phyloP scores from a whole-genome alignment of 106 monocot genomes.

The Agapanthus africanus region DNA sequence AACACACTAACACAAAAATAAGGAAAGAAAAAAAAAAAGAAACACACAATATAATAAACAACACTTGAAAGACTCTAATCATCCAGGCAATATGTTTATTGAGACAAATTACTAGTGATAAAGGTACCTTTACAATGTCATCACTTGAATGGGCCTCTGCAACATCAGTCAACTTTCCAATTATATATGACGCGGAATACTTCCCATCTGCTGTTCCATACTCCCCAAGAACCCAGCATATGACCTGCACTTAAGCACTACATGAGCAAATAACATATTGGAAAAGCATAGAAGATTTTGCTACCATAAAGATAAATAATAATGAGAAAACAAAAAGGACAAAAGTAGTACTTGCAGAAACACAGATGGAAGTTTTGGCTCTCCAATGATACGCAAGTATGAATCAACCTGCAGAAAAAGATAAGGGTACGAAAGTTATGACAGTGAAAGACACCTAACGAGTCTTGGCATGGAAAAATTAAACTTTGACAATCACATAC shows the following conservation, averaged over 20 bases:
- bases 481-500: not conserved
- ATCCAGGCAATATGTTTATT: not conserved
- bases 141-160: conserved; percentile 80
- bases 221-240: conserved; percentile 97
- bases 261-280: not conserved
- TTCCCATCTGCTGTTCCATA: conserved; percentile 97
- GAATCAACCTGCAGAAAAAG: conserved; percentile 67
- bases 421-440: not conserved
- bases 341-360: conserved; percentile 71
- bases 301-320: conserved; percentile 1
- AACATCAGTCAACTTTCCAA: conserved; percentile 87
- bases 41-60: not conserved
- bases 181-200: conserved; percentile 84
- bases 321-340: conserved; percentile 8
- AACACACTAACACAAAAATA: no score
- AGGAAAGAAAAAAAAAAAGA: no score
- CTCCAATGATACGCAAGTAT: conserved; percentile 79
- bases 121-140: conserved; percentile 74
- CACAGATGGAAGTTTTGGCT: conserved; percentile 91
- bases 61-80: not conserved
- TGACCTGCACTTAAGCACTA: conserved; percentile 55
- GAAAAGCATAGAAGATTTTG: conserved; percentile 2
- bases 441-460: not conserved
- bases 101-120: not conserved
- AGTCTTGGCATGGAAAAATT: not conserved